These are phyloP conservation scores for Salix udensis DNA, from an alignment of 345 rosid genomes.

Conservation along the genomic window DNA sequence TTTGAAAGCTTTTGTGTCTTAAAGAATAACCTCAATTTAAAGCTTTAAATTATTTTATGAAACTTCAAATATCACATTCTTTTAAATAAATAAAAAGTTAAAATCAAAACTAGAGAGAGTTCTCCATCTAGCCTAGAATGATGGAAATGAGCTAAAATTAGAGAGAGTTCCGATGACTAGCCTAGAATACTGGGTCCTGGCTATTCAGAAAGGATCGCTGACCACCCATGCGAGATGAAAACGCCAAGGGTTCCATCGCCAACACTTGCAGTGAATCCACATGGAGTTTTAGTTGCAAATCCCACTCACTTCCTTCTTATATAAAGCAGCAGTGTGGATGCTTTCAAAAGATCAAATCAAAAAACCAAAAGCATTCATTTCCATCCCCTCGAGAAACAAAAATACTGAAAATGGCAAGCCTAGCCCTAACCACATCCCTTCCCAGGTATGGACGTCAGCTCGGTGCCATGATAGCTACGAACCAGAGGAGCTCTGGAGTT, in stretches of 20 bases:
- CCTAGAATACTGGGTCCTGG: constrained; percentile 19
- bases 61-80: too few species aligned
- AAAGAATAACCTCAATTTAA: too few species aligned
- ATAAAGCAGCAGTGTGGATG: not conserved
- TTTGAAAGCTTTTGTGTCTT: too few species aligned
- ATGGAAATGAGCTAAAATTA: too few species aligned
- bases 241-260: not conserved
- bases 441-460: constrained; percentile 7
- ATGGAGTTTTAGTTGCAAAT: not conserved
- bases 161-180: not conserved
- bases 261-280: not conserved
- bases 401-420: constrained; percentile 17
- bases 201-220: not conserved
- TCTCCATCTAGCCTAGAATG: constrained; percentile 4
- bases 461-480: constrained; percentile 1
- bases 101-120: too few species aligned
- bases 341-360: not conserved
- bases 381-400: not conserved
- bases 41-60: too few species aligned
- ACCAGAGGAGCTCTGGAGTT: constrained; percentile 20
- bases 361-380: too few species aligned
- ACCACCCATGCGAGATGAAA: constrained; percentile 3
- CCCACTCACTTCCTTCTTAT: constrained; percentile 1
- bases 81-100: too few species aligned
- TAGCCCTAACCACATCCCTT: constrained; percentile 3